Evolutionary conservation across 768 basidiomycete genomes (phyloP), one percentile per base, ranked within the genome.

Genomic region (Russula compacta): DNA sequence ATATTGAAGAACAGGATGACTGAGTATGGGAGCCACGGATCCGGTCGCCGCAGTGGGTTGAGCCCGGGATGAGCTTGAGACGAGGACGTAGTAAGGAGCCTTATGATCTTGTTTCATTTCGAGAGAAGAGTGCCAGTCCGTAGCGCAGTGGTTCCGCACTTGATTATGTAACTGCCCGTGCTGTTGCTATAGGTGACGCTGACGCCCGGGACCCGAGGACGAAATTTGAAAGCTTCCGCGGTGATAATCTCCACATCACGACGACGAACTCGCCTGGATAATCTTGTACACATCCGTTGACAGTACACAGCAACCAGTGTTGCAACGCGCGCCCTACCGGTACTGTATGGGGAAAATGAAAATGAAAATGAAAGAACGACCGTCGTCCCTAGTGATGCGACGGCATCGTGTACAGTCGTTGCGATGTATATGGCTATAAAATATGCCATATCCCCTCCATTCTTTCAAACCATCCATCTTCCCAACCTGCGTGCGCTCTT

Each of bases 1-100:
- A 70, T 92, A 92, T 66, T 92, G 86, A 17, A 93, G 84, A 46
- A 76, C 73, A 5, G 88, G 87, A 68, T 92, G 90, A 11, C 79
- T 73, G 53, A 88, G 76, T n/a, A 78, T 53, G 14, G 71, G 55
- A 17, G 72, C 63, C 21, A 68, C 35, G 50, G 76, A 67, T 36
- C 61, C 64, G 1, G 63, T 74, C 33, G 75, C 77, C 11, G 74
- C 73, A 2, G 77, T 69, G 21, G 77, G 53, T 53, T 70, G 69
- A 35, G 75, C 73, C 24, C 79, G 70, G 11, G 78, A 75, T 17
- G 80, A 79, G 64, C 84, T 83, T 2, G 86, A 82, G 56, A 86
- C 74, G 57, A 92, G 79, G 42, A 92, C 71, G 67, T 88, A 92
- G 72, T 78, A 83, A 19, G 90, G 89, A 4, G 76, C 78, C 35